Evolutionary conservation across 2,329 filamentous ascomycete genomes (phyloP).

Genomic region (Alternaria sp.): DNA sequence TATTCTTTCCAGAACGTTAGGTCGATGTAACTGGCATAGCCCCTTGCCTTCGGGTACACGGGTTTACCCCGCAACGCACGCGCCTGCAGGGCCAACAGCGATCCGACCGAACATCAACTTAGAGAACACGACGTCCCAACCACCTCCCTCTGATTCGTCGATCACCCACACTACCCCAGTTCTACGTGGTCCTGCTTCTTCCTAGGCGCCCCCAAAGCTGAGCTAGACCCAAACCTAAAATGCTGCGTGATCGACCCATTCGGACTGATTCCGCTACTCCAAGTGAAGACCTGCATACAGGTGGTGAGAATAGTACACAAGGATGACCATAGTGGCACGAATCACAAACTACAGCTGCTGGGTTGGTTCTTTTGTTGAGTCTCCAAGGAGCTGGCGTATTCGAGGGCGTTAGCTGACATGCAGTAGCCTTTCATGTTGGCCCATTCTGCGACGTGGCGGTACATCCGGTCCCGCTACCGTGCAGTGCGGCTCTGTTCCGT

Average conservation of each 20-base stretch:
- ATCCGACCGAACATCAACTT: background rate
- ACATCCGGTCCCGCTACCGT: background rate
- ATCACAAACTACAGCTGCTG: background rate
- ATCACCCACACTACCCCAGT: background rate
- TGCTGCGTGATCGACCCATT: background rate
- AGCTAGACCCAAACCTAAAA: background rate
- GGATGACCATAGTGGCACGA: background rate
- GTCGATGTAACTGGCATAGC: background rate
- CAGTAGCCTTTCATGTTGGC: too few relatives aligned
- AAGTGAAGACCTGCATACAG: background rate
- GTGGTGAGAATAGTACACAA: background rate
- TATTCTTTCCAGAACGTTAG: rapidly evolving
- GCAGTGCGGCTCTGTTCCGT: constrained; percentile 1
- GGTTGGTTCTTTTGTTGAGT: background rate
- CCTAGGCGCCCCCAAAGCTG: background rate
- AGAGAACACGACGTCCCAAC: background rate
- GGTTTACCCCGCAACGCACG: constrained; percentile 5
- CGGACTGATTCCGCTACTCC: background rate
- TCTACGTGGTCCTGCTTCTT: background rate
- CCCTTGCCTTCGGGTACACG: background rate
- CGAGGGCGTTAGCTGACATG: background rate
- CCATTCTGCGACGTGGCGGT: background rate
- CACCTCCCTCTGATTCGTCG: background rate
- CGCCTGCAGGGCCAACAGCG: background rate
- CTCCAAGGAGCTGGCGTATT: too few relatives aligned